Conservation (phyloP, 345 rosid species). For the Pistacia atlantica region DNA sequence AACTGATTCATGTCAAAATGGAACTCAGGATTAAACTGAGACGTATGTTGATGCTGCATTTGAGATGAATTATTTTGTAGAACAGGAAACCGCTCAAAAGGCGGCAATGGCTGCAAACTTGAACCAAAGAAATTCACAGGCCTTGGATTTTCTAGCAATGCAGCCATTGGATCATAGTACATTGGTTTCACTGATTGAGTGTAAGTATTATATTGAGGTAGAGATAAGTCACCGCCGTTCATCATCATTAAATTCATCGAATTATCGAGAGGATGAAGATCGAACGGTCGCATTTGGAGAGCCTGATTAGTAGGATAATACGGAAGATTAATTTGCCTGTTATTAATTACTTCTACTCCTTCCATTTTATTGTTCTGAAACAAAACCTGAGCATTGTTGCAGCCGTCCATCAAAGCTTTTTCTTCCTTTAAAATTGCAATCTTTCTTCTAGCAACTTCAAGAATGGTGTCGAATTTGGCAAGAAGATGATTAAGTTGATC, state of each 20-base stretch:
- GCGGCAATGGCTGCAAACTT: slow-evolving; percentile 1
- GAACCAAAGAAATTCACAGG: not conserved
- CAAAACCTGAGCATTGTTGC: not conserved
- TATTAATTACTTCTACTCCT: not conserved
- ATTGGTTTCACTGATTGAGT: not conserved
- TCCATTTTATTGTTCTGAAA: not conserved
- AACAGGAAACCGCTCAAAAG: not conserved
- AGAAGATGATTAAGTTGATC: slow-evolving; percentile 11
- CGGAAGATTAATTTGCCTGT: not conserved
- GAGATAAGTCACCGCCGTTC: not conserved
- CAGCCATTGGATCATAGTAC: not conserved
- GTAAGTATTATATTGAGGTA: not conserved
- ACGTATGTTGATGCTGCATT: not conserved
- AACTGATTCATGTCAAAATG: not conserved
- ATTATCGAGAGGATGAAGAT: not conserved
- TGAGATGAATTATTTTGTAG: not conserved
- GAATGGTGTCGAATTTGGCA: not conserved
- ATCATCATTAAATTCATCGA: not conserved
- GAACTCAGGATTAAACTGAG: not conserved
- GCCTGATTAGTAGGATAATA: not conserved
- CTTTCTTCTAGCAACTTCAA: slow-evolving; percentile 10
- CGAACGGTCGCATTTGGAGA: slow-evolving; percentile 1
- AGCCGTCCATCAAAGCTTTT: not conserved
- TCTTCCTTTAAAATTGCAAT: not conserved
- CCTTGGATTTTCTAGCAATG: slow-evolving; percentile 1